Base-by-base conservation (phyloP, 805 yeast species). In the Tetrapisispora fleetii region DNA sequence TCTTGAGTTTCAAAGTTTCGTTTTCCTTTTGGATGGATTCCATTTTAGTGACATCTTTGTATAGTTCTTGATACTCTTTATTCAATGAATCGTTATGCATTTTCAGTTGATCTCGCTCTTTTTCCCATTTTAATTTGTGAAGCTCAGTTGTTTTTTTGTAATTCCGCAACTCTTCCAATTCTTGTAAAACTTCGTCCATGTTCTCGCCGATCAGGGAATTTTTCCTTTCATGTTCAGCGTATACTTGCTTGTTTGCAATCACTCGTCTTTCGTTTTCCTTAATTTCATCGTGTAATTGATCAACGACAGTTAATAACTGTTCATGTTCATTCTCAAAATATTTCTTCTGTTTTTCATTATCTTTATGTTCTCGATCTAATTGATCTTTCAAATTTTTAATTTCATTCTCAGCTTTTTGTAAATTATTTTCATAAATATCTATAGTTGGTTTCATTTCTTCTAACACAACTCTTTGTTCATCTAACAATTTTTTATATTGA, bases 371-470 rank as follows among this genome's bases (percentile, higher is more conserved):
- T 55, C 40, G 45, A 4, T 52, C 49, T 40, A 63, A 39, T 45
- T 62, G 60, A 14, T 53, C 50, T 46, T 56, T 58, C 40, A 65
- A 51, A 10, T 45, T 42, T 11, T 49, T 43, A 19, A 54, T 52
- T 35, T 59, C 64, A 7, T 37, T 36, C 43, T 59, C 64, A 50
- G 70, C 57, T 19, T 58, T 60, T 32, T 64, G 63, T 55, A 70
- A 54, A 37, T 63, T 67, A 9, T 59, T 56, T 43, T 64, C 64
- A 43, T 64, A 60, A 22, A 54, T 56, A 43, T 61, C 65, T 17
- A 64, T 58, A 1, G 59, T 57, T 9, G 64, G 67, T 37, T 65
- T 65, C 10, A 60, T 51, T 17, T 64, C 67, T 46, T 64, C 68
- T 9, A 61, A 45, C 1, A 60, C 60, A 9, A 53, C 48, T 33